Evolutionary conservation across 495 filamentous ascomycete genomes (phyloP).

Genomic region (Aspergillus carlsbadensis): DNA sequence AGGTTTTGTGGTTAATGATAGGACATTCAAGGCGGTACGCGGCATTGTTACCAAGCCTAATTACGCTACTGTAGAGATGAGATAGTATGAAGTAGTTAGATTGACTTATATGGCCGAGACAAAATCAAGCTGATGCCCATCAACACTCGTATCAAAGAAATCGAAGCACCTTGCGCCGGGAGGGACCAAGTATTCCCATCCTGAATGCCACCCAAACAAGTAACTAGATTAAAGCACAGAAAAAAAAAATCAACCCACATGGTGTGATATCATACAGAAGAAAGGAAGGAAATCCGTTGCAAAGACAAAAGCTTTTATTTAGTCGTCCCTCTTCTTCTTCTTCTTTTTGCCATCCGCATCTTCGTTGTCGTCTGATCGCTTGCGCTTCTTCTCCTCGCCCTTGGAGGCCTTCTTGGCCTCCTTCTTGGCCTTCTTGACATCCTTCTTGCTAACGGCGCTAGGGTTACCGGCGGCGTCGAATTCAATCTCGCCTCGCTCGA

Average conservation of each 20-base stretch:
- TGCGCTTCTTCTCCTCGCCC: conserved; percentile 55
- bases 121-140: too few species aligned
- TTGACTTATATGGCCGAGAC: too few species aligned
- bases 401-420: conserved; percentile 55
- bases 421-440: conserved; percentile 73
- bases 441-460: conserved; percentile 68
- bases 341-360: conserved; percentile 41
- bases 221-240: conserved; percentile 27
- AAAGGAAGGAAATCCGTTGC: conserved; percentile 33
- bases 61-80: too few species aligned
- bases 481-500: conserved; percentile 64
- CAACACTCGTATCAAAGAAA: conserved; percentile 25
- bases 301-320: conserved; percentile 26
- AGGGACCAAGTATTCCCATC: conserved; percentile 37
- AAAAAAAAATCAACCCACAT: conserved; percentile 25
- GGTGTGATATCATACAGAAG: conserved; percentile 52
- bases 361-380: conserved; percentile 51
- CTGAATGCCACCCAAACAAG: conserved; percentile 46
- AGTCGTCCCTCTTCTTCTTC: conserved; percentile 61
- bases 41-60: too few species aligned
- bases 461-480: conserved; percentile 59
- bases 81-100: too few species aligned
- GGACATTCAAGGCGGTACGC: too few species aligned
- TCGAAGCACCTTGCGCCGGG: conserved; percentile 36
- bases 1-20: too few species aligned